Conservation (phyloP, 2,329 filamentous ascomycete species). For the Cercospora janseana region DNA sequence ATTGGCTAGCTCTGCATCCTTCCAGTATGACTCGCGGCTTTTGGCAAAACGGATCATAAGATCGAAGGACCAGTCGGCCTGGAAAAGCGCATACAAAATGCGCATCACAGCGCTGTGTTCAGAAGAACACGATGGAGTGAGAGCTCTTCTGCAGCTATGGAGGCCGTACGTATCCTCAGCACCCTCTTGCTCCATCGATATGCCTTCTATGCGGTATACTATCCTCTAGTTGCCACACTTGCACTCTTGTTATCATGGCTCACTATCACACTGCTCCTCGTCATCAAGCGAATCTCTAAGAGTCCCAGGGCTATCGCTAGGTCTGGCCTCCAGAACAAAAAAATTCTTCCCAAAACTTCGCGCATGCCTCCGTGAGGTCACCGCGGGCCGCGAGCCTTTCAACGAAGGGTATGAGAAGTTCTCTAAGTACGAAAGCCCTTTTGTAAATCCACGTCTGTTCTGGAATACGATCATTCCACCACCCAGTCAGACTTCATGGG, state of each 20-base stretch:
- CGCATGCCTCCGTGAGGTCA: constrained; percentile 4
- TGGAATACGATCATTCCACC: constrained; percentile 22
- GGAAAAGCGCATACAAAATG: background rate
- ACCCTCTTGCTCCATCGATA: background rate
- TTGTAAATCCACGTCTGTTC: constrained; percentile 14
- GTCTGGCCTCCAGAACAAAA: background rate
- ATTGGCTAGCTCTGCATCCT: background rate
- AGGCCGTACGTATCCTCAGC: background rate
- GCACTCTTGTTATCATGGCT: too few species aligned
- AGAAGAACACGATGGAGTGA: background rate
- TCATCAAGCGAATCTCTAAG: background rate
- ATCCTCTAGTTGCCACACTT: background rate
- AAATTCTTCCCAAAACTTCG: background rate
- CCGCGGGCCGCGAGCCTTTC: background rate
- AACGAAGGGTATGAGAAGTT: constrained; percentile 11
- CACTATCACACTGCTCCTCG: background rate
- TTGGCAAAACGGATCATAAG: background rate
- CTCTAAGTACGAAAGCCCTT: constrained; percentile 10
- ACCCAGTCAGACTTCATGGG: constrained; percentile 15
- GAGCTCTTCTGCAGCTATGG: background rate
- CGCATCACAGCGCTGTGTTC: background rate
- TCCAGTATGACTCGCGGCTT: background rate
- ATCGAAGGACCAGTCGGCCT: background rate
- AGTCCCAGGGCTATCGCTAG: background rate
- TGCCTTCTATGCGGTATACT: constrained; percentile 3